Evolutionary conservation across 306 rosid genomes (phyloP), one percentile per base, ranked within the genome.

Genomic region (Cicer yamashitae): DNA sequence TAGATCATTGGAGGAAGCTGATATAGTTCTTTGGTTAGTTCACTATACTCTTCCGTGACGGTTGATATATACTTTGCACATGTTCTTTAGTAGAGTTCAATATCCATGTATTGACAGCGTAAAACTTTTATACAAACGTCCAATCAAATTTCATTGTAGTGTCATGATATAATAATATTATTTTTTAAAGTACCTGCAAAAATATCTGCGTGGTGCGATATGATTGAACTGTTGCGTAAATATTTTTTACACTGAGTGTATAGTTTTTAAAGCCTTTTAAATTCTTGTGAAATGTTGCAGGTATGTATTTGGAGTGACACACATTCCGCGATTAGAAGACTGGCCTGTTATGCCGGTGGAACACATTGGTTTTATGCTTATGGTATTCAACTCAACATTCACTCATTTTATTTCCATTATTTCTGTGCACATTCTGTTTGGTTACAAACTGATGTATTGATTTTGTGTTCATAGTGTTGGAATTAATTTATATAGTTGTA

Each of bases 331-430:
- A 45, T 79, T 89, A 70, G 92, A 89, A 86, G 97, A 89, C 83
- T 91, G 94, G 94, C 92, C 92, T 40, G 96, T 91, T 47, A 89
- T 91, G 93, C 96, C 96, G 0, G 93, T 89, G 79, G 93, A 91
- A 25, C 90, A 65, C 83, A 81, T 91, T 70, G 96, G 96, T 48
- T 91, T 91, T 75, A 81, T 77, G 73, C 92, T 91, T 46, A 79
- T 86, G 97, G 94, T 91, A 87, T 63, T 67, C 20, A 53, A 11
- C 69, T 71, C 75, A 76, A 14, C 20, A 15, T 41, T 22, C 52
- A 12, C 52, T 71, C 72, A 73, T 68, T 63, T 66, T 65, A 8
- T 52, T 67, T 37, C 12, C 72, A 10, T 50, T 82, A 37, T 73
- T 34, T 65, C 43, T 39, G 8, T 78, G 57, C 70, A 74, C 50